Evolutionary conservation across 148 eudicot genomes (phyloP), one percentile per base, ranked within the genome.

Genomic region (Fagopyrum esculentum): DNA sequence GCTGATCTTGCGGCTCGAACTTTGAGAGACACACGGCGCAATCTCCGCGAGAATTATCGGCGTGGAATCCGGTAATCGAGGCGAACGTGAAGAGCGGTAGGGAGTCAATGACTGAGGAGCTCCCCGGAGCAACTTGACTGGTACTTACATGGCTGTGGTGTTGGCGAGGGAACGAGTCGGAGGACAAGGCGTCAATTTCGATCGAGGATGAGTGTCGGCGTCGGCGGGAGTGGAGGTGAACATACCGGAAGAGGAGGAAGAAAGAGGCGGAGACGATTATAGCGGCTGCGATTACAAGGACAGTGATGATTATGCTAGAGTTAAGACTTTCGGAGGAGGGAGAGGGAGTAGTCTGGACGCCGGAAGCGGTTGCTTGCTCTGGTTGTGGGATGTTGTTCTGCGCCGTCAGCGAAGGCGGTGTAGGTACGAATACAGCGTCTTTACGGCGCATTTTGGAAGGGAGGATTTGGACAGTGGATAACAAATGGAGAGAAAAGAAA

Each of bases 1-100:
- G 90, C 73, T 80, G 88, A 81, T 95, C 99, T 3, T 84, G 60
- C 52, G 75, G 71, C 77, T 95, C 97, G 82, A 95, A 92, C 52
- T 86, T 95, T 2, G 97, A 89, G 0, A 95, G 71, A 46, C 99
- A 95, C 0, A 95, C 97, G 4, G 98, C 92, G 69, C 99, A 95
- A 9, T 95, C 99, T 0, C 86, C 91, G 17, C 81, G 80, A 56
- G 71, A 66, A n/a, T 47, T 70, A 75, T 44, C 5, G 87, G 54
- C 9, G 47, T 69, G 64, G 71, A 79, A 3, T 7, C 85, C 82
- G 64, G 78, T 61, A 45, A 94, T 77, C 0, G 89, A 82, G 6
- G 86, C 84, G 77, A 84, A 92, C 0, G 92, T 77, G 84, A 95
- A 92, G 16, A 92, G 76, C 1, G 98, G 98, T n/a, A 95, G 90